Evolutionary conservation across 1,284 basidiomycete species (phyloP), one percentile per base, ranked within the genome.

Genomic region (Cerrena zonata): DNA sequence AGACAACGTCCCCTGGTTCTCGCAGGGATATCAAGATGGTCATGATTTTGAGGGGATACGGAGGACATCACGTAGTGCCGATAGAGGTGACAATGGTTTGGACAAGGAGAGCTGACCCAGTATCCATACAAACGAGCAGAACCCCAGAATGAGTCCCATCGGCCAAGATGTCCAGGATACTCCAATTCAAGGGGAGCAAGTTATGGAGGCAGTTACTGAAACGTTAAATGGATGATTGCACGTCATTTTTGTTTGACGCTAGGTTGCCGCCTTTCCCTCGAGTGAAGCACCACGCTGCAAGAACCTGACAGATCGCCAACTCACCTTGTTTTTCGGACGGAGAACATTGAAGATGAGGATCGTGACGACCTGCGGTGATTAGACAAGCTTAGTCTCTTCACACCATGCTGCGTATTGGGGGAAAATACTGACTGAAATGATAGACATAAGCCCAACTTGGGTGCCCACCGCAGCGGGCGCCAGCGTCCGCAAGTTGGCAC

Each of bases 391-490:
- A 12, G 40, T 13, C 11, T 13, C 13, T 36, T 12, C 10, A 42
- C 10, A 42, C n/a, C n/a, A n/a, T n/a, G n/a, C n/a, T n/a, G n/a
- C n/a, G n/a, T 25, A 24, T 46, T 42, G 30, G 7, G n/a, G 21
- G 19, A 23, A 15, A 15, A 5, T 4, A 63, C 65, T 53, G 53
- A 74, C 69, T 30, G 71, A 73, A 37, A 72, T 48, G 42, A 61
- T 58, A 51, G 54, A 58, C 71, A 73, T 73, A 47, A 72, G 56
- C 27, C 72, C 80, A 52, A 92, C 78, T 70, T 96, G 93, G 19
- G 84, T 85, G 52, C 79, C 86, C 22, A 95, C 91, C 52, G 91
- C 89, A 54, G 78, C 77, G 70, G 90, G 88, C 76, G 80, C 82
- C 78, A 86, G 69, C 65, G 67, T 64, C 67, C 72, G 69, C 59